A percentile compares a stretch with the other conserved stretches of the same genome.
Conservation (phyloP, 1,284 basidiomycete species). For the Chalciporus sp. region DNA sequence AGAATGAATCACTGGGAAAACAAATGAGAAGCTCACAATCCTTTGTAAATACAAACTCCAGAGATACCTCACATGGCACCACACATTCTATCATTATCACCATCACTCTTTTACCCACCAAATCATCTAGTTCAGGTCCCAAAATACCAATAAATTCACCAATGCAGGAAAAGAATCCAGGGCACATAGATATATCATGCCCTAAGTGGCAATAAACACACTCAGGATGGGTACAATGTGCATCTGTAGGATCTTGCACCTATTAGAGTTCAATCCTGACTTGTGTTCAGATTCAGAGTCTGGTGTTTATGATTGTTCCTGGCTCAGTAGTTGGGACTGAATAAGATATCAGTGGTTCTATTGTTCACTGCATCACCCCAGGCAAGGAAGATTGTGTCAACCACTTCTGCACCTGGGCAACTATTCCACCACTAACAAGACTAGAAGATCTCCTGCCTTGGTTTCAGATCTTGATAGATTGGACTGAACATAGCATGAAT, state of each 20-base stretch:
- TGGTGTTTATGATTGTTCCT: not conserved
- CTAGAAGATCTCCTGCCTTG: constrained; percentile 65
- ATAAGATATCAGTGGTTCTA: constrained; percentile 70
- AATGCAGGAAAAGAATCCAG: constrained; percentile 28
- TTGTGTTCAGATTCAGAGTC: constrained; percentile 12
- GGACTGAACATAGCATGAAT: constrained; percentile 44
- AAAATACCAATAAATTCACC: constrained; percentile 55
- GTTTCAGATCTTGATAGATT: constrained; percentile 51
- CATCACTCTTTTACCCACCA: constrained; percentile 59
- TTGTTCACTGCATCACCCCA: constrained; percentile 69
- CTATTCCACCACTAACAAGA: constrained; percentile 72
- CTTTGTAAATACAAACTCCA: constrained; percentile 57
- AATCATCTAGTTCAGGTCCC: no score
- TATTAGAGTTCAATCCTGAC: constrained; percentile 13
- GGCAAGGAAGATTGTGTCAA: constrained; percentile 62
- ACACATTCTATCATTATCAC: constrained; percentile 57
- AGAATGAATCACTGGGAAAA: not conserved
- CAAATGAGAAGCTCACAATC: constrained; percentile 42
- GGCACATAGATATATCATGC: constrained; percentile 51
- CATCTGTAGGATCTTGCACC: constrained; percentile 63
- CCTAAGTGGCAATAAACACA: constrained; percentile 54
- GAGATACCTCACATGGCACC: constrained; percentile 55
- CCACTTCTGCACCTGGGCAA: constrained; percentile 55
- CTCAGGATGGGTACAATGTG: constrained; percentile 61
- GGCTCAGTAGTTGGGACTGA: constrained; percentile 49